Conservation (phyloP, 306 rosid genomes). For the Datisca glomerata region DNA sequence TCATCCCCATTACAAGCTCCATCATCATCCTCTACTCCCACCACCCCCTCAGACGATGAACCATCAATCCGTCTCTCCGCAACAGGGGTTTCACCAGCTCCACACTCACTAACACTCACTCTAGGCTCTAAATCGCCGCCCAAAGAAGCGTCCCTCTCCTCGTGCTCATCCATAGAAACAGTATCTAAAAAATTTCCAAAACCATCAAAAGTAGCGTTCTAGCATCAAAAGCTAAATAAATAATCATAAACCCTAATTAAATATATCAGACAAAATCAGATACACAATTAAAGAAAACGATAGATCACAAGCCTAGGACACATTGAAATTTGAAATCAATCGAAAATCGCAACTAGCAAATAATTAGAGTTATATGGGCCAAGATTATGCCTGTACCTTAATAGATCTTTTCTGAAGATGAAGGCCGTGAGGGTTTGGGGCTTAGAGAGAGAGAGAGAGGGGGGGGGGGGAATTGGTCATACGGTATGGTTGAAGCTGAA, state of each 20-base stretch:
- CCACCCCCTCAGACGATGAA: conserved; percentile 20
- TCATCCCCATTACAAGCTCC: conserved; percentile 62
- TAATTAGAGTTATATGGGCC: not conserved
- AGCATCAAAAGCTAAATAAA: not conserved
- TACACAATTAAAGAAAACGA: not conserved
- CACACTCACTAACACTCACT: conserved; percentile 22
- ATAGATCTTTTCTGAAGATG: conserved; percentile 36
- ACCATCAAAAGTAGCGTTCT: conserved; percentile 4
- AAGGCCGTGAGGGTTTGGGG: conserved; percentile 25
- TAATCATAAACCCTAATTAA: conserved; percentile 30
- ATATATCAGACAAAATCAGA: conserved; percentile 11
- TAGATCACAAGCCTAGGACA: conserved; percentile 1
- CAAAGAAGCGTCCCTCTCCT: conserved; percentile 25
- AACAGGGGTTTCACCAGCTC: not conserved
- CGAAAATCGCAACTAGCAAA: conserved; percentile 6
- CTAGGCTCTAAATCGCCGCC: conserved; percentile 31
- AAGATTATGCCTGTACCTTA: conserved; percentile 32
- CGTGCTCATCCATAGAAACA: conserved; percentile 55
- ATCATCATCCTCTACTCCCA: conserved; percentile 18
- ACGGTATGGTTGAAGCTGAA: too few species aligned
- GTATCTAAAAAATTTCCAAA: conserved; percentile 30
- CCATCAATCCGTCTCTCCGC: conserved; percentile 18
- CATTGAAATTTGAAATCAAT: conserved; percentile 7
- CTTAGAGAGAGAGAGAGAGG: conserved; percentile 27
- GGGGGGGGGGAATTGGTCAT: too few species aligned